Base-by-base conservation (phyloP, 768 basidiomycete species). In the Russula emetica region DNA sequence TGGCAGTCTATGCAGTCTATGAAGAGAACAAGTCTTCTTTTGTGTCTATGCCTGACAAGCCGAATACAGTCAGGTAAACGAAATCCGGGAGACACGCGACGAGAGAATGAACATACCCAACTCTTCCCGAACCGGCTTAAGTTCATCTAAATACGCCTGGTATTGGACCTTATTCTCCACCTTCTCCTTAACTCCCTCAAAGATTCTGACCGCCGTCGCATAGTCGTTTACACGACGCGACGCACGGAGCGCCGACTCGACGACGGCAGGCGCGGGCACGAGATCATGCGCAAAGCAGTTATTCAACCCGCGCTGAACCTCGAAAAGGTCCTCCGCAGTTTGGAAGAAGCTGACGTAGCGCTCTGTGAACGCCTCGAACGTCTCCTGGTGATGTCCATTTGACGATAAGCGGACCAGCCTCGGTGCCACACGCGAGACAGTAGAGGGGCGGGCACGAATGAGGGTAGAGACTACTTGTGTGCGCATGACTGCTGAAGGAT, bases 261-360 rank as follows among this genome's bases (percentile, higher is more conserved):
- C 78, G 70, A 96, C 92, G 60, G 80, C 74, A 30, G 92, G 83
- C 1, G 91, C 84, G 5, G 94, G 94, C 16, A 97, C 94, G 67
- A 97, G 85, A 76, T 99, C 97, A 76, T 98, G 96, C 2, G 97
- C 92, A 75, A 99, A 99, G 80, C 95, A 98, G 83, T 99, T 99
- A 83, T 99, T 98, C 71, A 99, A 81, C 44, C 97, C 97, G 56
- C 97, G 92, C 78, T 99, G 96, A 68, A 99, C 90, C 81, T 99
- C 97, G 74, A 99, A 99, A 62, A 98, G 83, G 78, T 99, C 97
- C 73, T 94, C 86, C 55, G 93, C 94, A 61, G 85, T 82, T 73
- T 90, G 78, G 83, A 99, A 99, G 78, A 99, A 99, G 68, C 81
- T 80, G 72, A 94, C 87, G 78, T 98, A 98, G 73, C 96, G 92